These are phyloP conservation scores for Senna tora DNA, from an alignment of 306 rosid species.

Conservation along the genomic window DNA sequence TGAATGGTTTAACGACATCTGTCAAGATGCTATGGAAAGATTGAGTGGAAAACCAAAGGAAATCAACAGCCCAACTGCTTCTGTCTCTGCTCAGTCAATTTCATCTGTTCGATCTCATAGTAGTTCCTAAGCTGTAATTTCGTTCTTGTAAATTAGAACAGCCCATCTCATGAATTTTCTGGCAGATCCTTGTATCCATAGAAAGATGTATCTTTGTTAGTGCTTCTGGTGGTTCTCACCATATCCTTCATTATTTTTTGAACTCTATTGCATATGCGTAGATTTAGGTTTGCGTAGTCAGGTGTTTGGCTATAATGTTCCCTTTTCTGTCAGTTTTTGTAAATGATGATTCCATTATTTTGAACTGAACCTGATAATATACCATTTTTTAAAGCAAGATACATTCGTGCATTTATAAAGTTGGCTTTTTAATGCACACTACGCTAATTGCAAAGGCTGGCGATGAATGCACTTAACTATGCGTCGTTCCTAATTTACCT, in stretches of 20 bases:
- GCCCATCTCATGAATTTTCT: slow-evolving; percentile 26
- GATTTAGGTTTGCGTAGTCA: slow-evolving; percentile 37
- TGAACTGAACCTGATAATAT: slow-evolving; percentile 37
- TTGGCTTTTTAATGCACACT: background rate
- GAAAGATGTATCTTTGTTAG: slow-evolving; percentile 19
- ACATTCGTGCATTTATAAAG: background rate
- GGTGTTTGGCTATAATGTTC: slow-evolving; percentile 36
- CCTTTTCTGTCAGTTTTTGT: slow-evolving; percentile 37
- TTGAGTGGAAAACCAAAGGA: slow-evolving; percentile 86
- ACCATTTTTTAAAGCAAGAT: slow-evolving; percentile 31
- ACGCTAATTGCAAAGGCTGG: too few species aligned
- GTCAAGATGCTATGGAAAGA: slow-evolving; percentile 87
- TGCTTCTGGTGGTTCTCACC: slow-evolving; percentile 23
- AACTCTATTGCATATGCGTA: slow-evolving; percentile 32
- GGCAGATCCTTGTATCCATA: slow-evolving; percentile 36
- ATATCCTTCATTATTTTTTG: background rate
- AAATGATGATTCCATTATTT: slow-evolving; percentile 54
- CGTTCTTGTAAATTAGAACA: slow-evolving; percentile 50
- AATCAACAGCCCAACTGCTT: slow-evolving; percentile 86
- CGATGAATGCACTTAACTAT: background rate
- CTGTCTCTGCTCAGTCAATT: slow-evolving; percentile 87
- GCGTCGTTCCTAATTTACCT: too few species aligned
- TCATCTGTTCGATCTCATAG: slow-evolving; percentile 91
- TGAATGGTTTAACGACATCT: slow-evolving; percentile 84
- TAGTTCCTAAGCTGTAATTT: slow-evolving; percentile 60